These are phyloP conservation scores for Pseudopediastrum boryanum DNA, from an alignment of 139 green algal species.

Conservation along the genomic window DNA sequence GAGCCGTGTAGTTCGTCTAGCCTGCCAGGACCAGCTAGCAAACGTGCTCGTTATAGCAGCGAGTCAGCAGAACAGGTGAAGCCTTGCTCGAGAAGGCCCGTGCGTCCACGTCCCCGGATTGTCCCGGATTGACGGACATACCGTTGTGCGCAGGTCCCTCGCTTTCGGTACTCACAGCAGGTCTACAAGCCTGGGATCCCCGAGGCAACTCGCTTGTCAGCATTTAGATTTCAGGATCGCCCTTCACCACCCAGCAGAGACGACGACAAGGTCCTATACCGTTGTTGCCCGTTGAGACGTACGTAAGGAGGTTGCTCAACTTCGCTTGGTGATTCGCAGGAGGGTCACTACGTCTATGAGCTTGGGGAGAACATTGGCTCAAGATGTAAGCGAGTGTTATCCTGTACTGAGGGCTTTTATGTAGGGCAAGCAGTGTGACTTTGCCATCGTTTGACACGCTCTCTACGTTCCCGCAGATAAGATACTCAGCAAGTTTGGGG, in stretches of 20 bases:
- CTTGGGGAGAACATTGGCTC: conserved; percentile 87
- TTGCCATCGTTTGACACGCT: too few relatives aligned
- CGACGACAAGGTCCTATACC: conserved; percentile 76
- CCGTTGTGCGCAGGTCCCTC: conserved; percentile 14
- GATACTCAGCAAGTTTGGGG: conserved; percentile 92
- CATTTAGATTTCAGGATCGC: conserved; percentile 57
- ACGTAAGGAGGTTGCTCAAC: neutral
- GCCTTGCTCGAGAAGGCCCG: neutral
- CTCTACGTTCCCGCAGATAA: conserved; percentile 91
- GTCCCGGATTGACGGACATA: neutral
- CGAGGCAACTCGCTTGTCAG: conserved; percentile 39
- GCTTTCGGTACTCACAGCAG: conserved; percentile 30
- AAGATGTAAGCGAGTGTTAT: conserved; percentile 73
- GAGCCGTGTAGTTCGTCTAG: conserved; percentile 33
- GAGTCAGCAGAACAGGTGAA: conserved; percentile 27
- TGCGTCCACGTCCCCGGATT: neutral
- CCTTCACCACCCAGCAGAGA: conserved; percentile 56
- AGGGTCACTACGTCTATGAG: conserved; percentile 85
- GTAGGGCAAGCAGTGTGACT: too few relatives aligned
- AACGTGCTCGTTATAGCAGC: conserved; percentile 27
- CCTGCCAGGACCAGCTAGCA: conserved; percentile 11
- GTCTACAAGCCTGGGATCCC: conserved; percentile 57
- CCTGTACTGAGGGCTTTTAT: too few relatives aligned
- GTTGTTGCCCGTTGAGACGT: neutral
- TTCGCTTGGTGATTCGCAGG: conserved; percentile 48